A percentile compares a stretch with the other conserved stretches of the same genome.
Evolutionary conservation across 805 yeast genomes (phyloP).

Genomic region (Suhomyces sp.): DNA sequence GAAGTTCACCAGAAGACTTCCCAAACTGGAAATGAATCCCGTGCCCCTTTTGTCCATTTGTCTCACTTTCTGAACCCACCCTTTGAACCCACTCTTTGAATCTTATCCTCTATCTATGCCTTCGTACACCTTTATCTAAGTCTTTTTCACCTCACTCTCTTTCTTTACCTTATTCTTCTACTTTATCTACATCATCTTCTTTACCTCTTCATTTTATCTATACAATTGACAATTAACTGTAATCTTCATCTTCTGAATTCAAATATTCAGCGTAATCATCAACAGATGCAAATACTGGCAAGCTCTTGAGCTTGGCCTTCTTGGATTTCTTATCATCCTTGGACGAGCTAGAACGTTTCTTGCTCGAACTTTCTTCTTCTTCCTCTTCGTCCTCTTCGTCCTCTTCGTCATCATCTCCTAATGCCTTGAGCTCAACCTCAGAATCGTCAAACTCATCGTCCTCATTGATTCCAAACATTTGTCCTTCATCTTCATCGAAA

Average conservation of each 20-base stretch:
- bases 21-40: too few relatives aligned
- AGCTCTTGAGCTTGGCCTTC: slow-evolving; percentile 57
- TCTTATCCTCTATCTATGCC: too few relatives aligned
- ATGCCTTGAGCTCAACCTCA: slow-evolving; percentile 15
- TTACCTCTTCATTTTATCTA: background rate
- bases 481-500: slow-evolving; percentile 23
- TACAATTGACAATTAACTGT: slow-evolving; percentile 4
- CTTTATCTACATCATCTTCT: background rate
- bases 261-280: slow-evolving; percentile 80
- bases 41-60: too few relatives aligned
- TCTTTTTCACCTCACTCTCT: too few relatives aligned
- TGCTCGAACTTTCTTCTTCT: slow-evolving; percentile 15
- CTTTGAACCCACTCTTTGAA: too few relatives aligned
- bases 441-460: slow-evolving; percentile 25
- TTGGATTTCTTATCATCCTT: slow-evolving; percentile 41
- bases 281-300: slow-evolving; percentile 86
- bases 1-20: too few relatives aligned
- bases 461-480: slow-evolving; percentile 23
- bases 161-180: too few relatives aligned
- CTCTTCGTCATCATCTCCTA: slow-evolving; percentile 30
- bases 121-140: too few relatives aligned
- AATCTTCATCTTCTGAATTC: slow-evolving; percentile 61
- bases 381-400: slow-evolving; percentile 19
- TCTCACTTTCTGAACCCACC: too few relatives aligned
- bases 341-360: slow-evolving; percentile 21